phyloP scores from a whole-genome alignment of 768 basidiomycete species.

The Cystofilobasidium capitatum region DNA sequence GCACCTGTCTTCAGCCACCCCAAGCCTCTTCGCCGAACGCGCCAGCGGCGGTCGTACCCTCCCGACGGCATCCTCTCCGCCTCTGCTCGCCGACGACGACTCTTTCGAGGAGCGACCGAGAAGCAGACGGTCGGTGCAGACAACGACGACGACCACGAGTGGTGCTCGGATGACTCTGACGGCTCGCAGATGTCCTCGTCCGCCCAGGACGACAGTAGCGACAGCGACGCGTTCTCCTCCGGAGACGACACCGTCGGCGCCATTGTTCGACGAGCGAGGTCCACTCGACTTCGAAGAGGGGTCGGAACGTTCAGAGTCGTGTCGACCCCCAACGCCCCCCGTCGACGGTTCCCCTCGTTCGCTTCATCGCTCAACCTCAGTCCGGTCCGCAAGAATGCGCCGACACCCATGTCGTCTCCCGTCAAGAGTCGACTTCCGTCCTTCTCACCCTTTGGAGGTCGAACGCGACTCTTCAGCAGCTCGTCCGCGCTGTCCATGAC shows the following conservation, averaged over 20 bases:
- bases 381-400: not conserved
- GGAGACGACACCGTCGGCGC: not conserved
- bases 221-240: not conserved
- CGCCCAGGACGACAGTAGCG: not conserved
- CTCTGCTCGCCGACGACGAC: not conserved
- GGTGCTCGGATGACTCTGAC: constrained; percentile 9
- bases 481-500: not conserved
- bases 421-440: not conserved
- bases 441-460: not conserved
- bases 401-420: not conserved
- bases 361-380: not conserved
- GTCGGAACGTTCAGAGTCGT: constrained; percentile 6
- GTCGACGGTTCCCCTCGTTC: constrained; percentile 3
- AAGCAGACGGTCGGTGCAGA: not conserved
- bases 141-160: constrained; percentile 5
- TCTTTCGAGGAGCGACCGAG: not conserved
- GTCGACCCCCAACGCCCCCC: not conserved
- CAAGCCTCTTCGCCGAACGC: not conserved
- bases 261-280: constrained; percentile 6
- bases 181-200: not conserved
- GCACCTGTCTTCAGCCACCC: not conserved
- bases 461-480: not conserved
- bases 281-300: not conserved
- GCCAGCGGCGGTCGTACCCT: constrained; percentile 11
- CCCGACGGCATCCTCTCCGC: not conserved